A percentile compares a stretch with the other conserved stretches of the same genome.
Conservation (phyloP, 805 yeast species). For the Saccharomycopsis javanensis region DNA sequence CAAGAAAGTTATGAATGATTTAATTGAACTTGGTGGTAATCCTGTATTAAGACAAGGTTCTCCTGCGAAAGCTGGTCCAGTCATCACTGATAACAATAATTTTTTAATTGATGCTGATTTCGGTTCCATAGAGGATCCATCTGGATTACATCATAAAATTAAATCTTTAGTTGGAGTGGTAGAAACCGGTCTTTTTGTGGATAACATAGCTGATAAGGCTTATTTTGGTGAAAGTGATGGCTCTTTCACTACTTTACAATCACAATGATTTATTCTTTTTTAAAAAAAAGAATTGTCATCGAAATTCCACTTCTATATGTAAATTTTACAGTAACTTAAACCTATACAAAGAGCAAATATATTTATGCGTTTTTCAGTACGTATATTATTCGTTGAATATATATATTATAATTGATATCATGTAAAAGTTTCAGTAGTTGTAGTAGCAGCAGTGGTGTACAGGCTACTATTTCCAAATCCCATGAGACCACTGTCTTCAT, state of each 20-base stretch:
- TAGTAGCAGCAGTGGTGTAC: not conserved
- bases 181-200: conserved; percentile 84
- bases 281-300: too few relatives aligned
- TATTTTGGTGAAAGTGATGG: conserved; percentile 89
- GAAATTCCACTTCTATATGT: too few relatives aligned
- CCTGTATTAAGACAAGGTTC: conserved; percentile 77
- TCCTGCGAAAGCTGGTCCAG: conserved; percentile 92
- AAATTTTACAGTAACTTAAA: not conserved
- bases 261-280: not conserved
- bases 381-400: not conserved
- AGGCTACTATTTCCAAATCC: not conserved
- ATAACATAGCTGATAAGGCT: conserved; percentile 60
- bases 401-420: not conserved
- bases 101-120: conserved; percentile 90
- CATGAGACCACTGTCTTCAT: not conserved
- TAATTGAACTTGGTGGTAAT: conserved; percentile 48
- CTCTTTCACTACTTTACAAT: conserved; percentile 28
- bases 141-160: conserved; percentile 50
- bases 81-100: conserved; percentile 91
- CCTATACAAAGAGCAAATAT: not conserved
- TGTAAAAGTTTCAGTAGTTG: not conserved
- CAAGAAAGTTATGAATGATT: conserved; percentile 60
- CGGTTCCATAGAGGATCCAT: conserved; percentile 53
- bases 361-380: not conserved
- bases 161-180: conserved; percentile 85